phyloP scores from a whole-genome alignment of 495 filamentous ascomycete species.

The Penicillium daleae region DNA sequence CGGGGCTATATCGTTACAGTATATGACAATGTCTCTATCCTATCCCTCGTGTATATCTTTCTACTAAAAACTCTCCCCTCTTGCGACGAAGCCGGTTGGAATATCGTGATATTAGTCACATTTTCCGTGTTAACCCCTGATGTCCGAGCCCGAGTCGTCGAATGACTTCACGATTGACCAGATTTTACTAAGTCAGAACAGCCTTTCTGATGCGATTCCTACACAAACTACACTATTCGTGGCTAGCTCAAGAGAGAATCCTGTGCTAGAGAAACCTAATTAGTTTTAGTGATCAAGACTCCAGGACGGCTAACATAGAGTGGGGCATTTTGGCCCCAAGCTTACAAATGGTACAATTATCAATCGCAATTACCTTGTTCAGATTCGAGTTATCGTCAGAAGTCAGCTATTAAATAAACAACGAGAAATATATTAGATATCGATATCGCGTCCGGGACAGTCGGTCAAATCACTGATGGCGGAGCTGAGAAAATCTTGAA shows the following conservation, averaged over 20 bases:
- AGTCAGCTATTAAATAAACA: neutral
- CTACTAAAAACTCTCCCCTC: too few species aligned
- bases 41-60: too few species aligned
- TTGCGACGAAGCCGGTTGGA: too few species aligned
- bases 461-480: conserved; percentile 29
- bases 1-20: neutral
- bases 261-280: neutral
- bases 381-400: neutral
- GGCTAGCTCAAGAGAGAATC: neutral
- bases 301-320: neutral
- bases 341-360: conserved; percentile 20
- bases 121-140: neutral
- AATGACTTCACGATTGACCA: neutral
- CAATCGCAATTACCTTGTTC: neutral
- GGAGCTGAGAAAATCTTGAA: conserved; percentile 29
- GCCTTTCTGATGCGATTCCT: neutral
- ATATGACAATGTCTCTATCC: too few species aligned
- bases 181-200: neutral
- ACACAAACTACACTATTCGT: neutral
- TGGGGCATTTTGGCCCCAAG: neutral
- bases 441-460: conserved; percentile 24
- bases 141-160: neutral
- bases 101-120: neutral
- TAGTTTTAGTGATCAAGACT: neutral
- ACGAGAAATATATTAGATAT: too few species aligned